Evolutionary conservation across 768 basidiomycete genomes (phyloP), one percentile per base, ranked within the genome.

Genomic region (Rhodotorula taiwanensis): DNA sequence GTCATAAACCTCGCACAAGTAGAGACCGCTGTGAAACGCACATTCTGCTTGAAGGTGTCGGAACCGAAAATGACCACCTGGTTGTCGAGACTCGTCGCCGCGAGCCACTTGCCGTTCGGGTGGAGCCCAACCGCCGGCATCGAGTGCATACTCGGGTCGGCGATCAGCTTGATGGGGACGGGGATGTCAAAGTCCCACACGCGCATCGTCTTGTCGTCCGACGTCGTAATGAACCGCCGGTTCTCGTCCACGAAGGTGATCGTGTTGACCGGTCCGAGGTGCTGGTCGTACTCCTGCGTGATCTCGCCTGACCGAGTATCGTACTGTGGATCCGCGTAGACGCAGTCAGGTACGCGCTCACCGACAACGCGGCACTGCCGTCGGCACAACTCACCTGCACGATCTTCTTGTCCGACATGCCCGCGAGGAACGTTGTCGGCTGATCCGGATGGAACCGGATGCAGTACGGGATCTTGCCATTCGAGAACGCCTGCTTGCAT

Each of bases 171-270:
- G 80, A 99, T 98, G 56, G 95, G 91, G 41, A 98, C 95, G 9
- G 95, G 95, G 67, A 99, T 98, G 77, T 99, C 95, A 33, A 66
- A 65, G 76, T 99, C 95, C 95, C 95, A 99, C 23, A 91, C 94
- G 49, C 95, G 86, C 67, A 99, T 95, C 4, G 92, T 95, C 79
- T 98, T 98, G 78, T 99, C 95, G 75, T 99, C 95, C 15, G 92
- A 97, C 20, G 94, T 98, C 4, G 95, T 98, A 56, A 98, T 87
- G 74, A 99, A 98, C 60, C 94, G 83, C 70, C 95, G 81, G 75
- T 97, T 97, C 73, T 99, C 92, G 72, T 99, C 95, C 39, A 98
- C 92, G 76, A 98, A 99, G 4, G 93, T 99, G 72, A 98, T 99
- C 5, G 91, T 93, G 76, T 97, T 98, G 55, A 70, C 66, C 36